Evolutionary conservation across 176 grass and related monocot genomes (phyloP).

Genomic region (Lolium perenne): DNA sequence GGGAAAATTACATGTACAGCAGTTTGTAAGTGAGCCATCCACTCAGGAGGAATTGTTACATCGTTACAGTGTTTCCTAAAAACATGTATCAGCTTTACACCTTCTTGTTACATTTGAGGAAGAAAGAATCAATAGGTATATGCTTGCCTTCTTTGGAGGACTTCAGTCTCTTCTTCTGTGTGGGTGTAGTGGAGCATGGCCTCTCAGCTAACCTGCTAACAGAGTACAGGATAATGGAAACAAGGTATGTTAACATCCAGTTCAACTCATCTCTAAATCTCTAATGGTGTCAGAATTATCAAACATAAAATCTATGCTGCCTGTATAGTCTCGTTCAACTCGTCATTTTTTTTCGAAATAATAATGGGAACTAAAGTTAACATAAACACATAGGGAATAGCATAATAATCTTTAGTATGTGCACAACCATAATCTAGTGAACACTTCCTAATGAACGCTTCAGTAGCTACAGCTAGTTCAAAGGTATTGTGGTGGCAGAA

Average conservation of each 20-base stretch:
- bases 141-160: conserved; percentile 61
- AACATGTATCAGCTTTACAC: conserved; percentile 24
- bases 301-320: not conserved
- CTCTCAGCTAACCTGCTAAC: conserved; percentile 50
- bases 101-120: conserved; percentile 58
- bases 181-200: conserved; percentile 36
- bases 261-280: conserved; percentile 11
- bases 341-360: too few relatives aligned
- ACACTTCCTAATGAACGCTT: too few relatives aligned
- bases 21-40: not conserved
- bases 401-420: too few relatives aligned
- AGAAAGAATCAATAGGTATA: conserved; percentile 85
- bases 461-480: too few relatives aligned
- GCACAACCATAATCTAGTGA: too few relatives aligned
- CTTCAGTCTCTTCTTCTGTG: conserved; percentile 67
- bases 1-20: conserved; percentile 36
- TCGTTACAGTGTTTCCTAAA: conserved; percentile 1
- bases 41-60: conserved; percentile 12
- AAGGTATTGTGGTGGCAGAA: too few relatives aligned
- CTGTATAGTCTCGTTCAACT: too few relatives aligned
- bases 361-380: too few relatives aligned
- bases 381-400: too few relatives aligned
- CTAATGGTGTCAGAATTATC: not conserved
- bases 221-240: not conserved
- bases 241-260: not conserved